These are phyloP conservation scores for Scolecobasidium constrictum DNA, from an alignment of 2,329 filamentous ascomycete species.

Conservation along the genomic window DNA sequence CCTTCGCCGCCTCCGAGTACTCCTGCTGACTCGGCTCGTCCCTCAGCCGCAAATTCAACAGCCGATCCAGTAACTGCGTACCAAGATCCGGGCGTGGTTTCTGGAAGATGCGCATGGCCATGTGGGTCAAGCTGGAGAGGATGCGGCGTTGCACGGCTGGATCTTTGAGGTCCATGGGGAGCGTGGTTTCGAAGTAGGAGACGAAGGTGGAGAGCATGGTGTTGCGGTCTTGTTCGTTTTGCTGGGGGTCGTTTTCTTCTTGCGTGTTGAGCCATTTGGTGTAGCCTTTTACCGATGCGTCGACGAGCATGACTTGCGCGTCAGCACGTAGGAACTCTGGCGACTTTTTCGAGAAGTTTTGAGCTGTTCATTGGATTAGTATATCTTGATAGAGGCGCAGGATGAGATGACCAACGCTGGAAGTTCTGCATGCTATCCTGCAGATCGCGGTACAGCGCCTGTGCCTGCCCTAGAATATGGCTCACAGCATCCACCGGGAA, in stretches of 20 bases:
- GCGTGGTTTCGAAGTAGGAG: slow-evolving; percentile 60
- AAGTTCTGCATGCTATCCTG: slow-evolving; percentile 62
- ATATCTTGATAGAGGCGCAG: background rate
- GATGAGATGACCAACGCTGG: slow-evolving; percentile 35
- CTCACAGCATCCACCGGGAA: slow-evolving; percentile 76
- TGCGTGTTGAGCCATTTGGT: slow-evolving; percentile 60
- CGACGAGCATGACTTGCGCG: slow-evolving; percentile 79
- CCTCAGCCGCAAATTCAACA: slow-evolving; percentile 1
- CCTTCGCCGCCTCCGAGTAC: slow-evolving; percentile 83
- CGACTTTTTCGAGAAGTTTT: slow-evolving; percentile 48
- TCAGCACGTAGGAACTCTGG: slow-evolving; percentile 70
- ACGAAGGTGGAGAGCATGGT: slow-evolving; percentile 55
- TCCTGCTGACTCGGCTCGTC: slow-evolving; percentile 58
- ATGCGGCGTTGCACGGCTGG: slow-evolving; percentile 33
- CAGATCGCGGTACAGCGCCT: slow-evolving; percentile 61
- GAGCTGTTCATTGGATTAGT: background rate
- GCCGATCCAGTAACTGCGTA: slow-evolving; percentile 3
- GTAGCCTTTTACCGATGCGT: slow-evolving; percentile 81
- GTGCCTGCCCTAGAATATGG: slow-evolving; percentile 74
- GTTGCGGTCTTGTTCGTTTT: slow-evolving; percentile 45
- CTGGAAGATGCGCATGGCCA: slow-evolving; percentile 4
- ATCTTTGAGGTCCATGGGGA: slow-evolving; percentile 65
- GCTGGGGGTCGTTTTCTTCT: slow-evolving; percentile 43
- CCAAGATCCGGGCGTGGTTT: slow-evolving; percentile 8
- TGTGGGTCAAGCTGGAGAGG: slow-evolving; percentile 1